These are phyloP conservation scores for Microstegium vimineum DNA, from an alignment of 176 grass and related monocot species.

Conservation along the genomic window DNA sequence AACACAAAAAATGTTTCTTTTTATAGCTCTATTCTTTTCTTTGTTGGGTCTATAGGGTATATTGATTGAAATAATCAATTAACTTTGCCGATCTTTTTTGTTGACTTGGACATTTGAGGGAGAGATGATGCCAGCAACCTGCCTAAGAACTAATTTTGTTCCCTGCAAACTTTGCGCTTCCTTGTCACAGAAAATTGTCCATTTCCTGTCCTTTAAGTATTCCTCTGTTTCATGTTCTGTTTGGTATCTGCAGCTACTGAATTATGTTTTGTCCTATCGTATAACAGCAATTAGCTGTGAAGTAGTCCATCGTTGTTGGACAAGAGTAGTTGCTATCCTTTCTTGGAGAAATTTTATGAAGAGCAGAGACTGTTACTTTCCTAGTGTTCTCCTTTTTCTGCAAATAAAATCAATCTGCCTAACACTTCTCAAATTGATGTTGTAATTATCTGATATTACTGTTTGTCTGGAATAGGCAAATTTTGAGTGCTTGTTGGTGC, in stretches of 20 bases:
- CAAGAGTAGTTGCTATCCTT: background rate
- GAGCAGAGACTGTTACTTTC: background rate
- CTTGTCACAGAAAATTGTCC: constrained; percentile 1
- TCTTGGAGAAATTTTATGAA: constrained; percentile 14
- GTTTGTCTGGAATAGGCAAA: too few relatives aligned
- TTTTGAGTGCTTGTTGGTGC: too few relatives aligned
- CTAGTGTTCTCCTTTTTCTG: background rate
- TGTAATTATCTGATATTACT: too few relatives aligned
- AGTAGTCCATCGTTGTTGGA: background rate
- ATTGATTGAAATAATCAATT: background rate
- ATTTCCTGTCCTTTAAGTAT: background rate
- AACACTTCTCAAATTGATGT: too few relatives aligned
- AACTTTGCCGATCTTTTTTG: constrained; percentile 8
- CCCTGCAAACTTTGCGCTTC: background rate
- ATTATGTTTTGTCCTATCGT: background rate
- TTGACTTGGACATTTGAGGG: background rate
- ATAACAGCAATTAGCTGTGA: constrained; percentile 2
- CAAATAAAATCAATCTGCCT: background rate
- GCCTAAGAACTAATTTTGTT: constrained; percentile 13
- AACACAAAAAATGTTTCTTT: constrained; percentile 14
- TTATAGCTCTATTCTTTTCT: constrained; percentile 43
- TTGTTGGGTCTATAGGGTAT: constrained; percentile 43
- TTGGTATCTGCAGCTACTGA: constrained; percentile 3
- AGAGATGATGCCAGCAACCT: constrained; percentile 1
- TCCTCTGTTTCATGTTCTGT: background rate